phyloP scores from a whole-genome alignment of 306 rosid species.

The Dryas drummondii region DNA sequence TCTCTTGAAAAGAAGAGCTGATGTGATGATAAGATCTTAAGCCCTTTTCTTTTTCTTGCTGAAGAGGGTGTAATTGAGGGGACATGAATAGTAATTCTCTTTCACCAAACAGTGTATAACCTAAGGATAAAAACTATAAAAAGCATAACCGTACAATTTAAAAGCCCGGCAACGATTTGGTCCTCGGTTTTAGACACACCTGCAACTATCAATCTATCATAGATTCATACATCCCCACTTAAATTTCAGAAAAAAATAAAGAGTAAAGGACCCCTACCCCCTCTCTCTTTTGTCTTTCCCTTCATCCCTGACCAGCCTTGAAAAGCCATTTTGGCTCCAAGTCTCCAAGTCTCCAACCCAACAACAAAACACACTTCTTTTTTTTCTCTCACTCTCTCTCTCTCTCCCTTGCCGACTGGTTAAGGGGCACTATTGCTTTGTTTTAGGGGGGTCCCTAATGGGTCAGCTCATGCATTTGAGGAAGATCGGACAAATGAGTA shows the following conservation, averaged over 20 bases:
- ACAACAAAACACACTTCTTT: not conserved
- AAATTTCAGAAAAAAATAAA: constrained; percentile 37
- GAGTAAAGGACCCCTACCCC: constrained; percentile 44
- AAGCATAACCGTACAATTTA: constrained; percentile 51
- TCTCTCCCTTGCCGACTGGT: constrained; percentile 39
- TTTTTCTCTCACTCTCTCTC: not conserved
- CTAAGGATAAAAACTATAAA: constrained; percentile 43
- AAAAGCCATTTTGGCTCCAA: constrained; percentile 21
- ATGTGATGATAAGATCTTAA: constrained; percentile 24
- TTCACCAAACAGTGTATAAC: constrained; percentile 42
- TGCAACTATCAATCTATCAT: constrained; percentile 37
- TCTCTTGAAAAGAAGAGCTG: constrained; percentile 68
- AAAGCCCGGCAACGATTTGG: constrained; percentile 57
- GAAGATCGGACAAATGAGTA: too few species aligned
- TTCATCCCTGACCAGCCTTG: constrained; percentile 13
- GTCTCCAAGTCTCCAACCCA: constrained; percentile 33
- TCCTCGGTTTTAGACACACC: constrained; percentile 52
- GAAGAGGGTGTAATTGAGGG: constrained; percentile 37
- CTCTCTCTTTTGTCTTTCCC: constrained; percentile 1
- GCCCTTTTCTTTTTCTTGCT: constrained; percentile 33
- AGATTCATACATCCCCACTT: constrained; percentile 52
- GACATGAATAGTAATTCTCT: constrained; percentile 34
- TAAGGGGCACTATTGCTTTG: constrained; percentile 14
- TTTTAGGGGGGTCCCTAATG: constrained; percentile 14
- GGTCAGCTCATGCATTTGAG: too few species aligned